Evolutionary conservation across 768 basidiomycete genomes (phyloP), one percentile per base, ranked within the genome.

Genomic region (Termitomyces heimii): DNA sequence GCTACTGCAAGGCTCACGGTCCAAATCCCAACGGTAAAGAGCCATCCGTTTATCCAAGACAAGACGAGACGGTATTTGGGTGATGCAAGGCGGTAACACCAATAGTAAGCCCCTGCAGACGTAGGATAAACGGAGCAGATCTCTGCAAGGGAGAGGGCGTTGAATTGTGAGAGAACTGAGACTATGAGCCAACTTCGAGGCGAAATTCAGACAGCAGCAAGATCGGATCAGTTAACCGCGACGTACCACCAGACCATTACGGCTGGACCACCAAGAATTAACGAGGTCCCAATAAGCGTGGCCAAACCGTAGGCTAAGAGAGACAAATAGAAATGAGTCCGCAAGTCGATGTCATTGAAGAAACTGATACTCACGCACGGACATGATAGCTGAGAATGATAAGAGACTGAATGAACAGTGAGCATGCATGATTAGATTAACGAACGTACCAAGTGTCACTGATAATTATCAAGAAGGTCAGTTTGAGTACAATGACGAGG

Each of bases 1-100:
- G 79, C 82, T 10, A 84, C 85, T 13, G 84, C 84, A 37, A 86
- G 64, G 20, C 82, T 79, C 57, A 83, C 76, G 1, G 82, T 87
- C 84, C 85, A 88, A 12, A 85, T 82, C 26, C 86, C 86, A 32
- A 85, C 83, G 63, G 85, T 72, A 2, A 80, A 83, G 16, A 87
- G 69, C 86, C 86, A 88, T 5, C 86, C 85, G 54, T 83, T 82
- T 46, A 87, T 80, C 81, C 85, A 88, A 10, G 81, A 83, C 4
- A 79, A 67, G 14, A 85, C 62, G 5, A 84, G 68, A 53, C 80
- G 74, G 56, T 74, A 76, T 48, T 71, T 73, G 0, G 82, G 80
- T 3, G 83, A 76, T 0, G 83, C 79, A 10, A 88, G 71, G 50
- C 81, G 78, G 61, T 81, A 86, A 44, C 81, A 80, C 85, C 85